Evolutionary conservation across 257 asterid species (phyloP), one percentile per base, ranked within the genome.

Genomic region (Catharanthus roseus): DNA sequence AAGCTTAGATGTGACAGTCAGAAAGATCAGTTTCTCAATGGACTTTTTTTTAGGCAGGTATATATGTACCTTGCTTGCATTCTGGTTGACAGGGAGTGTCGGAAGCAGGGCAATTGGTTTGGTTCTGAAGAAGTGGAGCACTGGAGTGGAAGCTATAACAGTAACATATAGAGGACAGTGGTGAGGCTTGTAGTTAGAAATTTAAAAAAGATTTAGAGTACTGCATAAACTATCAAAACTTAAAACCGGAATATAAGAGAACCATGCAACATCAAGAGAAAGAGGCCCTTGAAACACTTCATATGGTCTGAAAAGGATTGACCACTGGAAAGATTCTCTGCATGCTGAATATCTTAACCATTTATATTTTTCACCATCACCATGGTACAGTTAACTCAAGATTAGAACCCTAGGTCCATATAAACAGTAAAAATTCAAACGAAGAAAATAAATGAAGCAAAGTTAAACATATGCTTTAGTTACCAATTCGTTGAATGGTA

Each of bases 401-500:
- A 13, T 19, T 13, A 15, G 58, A 51, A 4, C 28, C 28, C 58
- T 45, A 8, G 49, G 11, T n/a, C 28, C 28, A 21, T n/a, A 49
- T 42, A 26, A 65, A 65, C 49, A 47, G 19, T 42, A 8, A 0
- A n/a, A 12, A 69, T 2, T 3, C 11, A 54, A 19, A 33, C 0
- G 31, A 49, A 72, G 12, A 23, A 49, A 15, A 10, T 26, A 58
- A 29, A 29, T 19, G 19, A 21, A 71, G 57, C 13, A 7, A 10
- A 1, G 2, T 3, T 11, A 31, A 51, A 50, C 10, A 38, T 21
- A 54, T 9, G 11, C 10, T 11, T 12, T 13, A n/a, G 29, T 18
- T 65, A 93, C 99, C 97, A 78, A 86, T 78, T 51, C 77, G 88
- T 67, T 88, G 92, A 79, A 89, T 70, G 29, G 87, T 81, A 71